phyloP scores from a whole-genome alignment of 768 basidiomycete genomes.

The Tricholoma sp. region DNA sequence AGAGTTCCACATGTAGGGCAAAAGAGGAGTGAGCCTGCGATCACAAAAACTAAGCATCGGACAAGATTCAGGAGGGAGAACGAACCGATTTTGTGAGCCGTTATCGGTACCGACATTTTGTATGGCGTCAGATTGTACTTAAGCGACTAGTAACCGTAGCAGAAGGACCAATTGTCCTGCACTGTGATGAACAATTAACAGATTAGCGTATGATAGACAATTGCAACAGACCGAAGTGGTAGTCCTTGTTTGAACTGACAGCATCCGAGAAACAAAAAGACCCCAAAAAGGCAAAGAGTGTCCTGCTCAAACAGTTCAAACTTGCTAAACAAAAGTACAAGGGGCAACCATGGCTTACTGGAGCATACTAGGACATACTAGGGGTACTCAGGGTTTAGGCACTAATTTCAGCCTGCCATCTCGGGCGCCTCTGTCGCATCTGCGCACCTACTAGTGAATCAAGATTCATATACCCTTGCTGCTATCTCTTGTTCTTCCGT shows the following conservation, averaged over 20 bases:
- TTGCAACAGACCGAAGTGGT: no score
- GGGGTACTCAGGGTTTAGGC: neutral
- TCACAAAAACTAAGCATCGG: neutral
- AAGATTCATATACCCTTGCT: neutral
- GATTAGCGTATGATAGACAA: no score
- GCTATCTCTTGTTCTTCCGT: constrained; percentile 12
- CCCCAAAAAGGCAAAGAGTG: constrained; percentile 1
- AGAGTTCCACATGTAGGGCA: constrained; percentile 92
- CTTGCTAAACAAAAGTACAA: constrained; percentile 14
- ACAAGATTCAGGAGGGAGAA: neutral
- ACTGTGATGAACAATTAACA: no score
- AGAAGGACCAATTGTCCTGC: no score
- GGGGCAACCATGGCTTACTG: neutral
- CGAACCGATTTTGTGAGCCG: constrained; percentile 47
- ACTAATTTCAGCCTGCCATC: no score
- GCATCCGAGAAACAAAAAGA: constrained; percentile 11
- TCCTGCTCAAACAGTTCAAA: neutral
- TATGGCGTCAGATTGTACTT: no score
- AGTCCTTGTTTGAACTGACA: neutral
- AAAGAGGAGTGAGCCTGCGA: constrained; percentile 85
- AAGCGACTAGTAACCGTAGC: no score
- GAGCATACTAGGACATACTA: no score
- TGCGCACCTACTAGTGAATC: neutral
- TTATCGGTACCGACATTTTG: neutral
- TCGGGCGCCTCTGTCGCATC: no score